A percentile compares a stretch with the other conserved stretches of the same genome.
Conservation (phyloP, 2,329 filamentous ascomycete genomes). For the Ophiocordyceps camponoti-floridani region DNA sequence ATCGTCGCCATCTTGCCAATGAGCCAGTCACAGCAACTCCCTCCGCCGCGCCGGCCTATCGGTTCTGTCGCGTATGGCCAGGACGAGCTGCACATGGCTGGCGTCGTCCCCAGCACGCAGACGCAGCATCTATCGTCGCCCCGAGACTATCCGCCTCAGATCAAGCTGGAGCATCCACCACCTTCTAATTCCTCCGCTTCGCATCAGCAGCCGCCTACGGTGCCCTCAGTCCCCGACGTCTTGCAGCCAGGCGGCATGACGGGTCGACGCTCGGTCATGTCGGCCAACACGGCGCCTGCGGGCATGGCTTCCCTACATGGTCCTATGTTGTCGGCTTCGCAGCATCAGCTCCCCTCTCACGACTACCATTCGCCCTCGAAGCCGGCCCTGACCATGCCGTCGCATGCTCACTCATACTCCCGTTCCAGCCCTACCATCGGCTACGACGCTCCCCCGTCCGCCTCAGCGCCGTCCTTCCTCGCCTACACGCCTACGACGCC, state of each 20-base stretch:
- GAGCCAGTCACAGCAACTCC: conserved; percentile 22
- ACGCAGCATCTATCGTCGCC: conserved; percentile 18
- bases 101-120: conserved; percentile 19
- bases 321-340: conserved; percentile 12
- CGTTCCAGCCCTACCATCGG: conserved; percentile 59
- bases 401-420: conserved; percentile 62
- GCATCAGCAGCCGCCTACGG: conserved; percentile 17
- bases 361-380: conserved; percentile 47
- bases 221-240: conserved; percentile 34
- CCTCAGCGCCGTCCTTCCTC: conserved; percentile 22
- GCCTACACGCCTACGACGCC: conserved; percentile 48
- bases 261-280: conserved; percentile 15
- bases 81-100: conserved; percentile 38
- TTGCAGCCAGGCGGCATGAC: conserved; percentile 36
- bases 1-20: conserved; percentile 7
- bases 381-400: conserved; percentile 42
- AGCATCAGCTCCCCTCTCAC: conserved; percentile 22
- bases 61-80: conserved; percentile 11
- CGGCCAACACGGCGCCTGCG: conserved; percentile 25
- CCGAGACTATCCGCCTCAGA: conserved; percentile 31
- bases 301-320: conserved; percentile 26
- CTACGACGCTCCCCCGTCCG: conserved; percentile 26
- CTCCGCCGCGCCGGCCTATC: conserved; percentile 11
- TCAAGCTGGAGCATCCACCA: conserved; percentile 29
- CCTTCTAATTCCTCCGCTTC: conserved; percentile 12